phyloP scores from a whole-genome alignment of 179 eudicot genomes.

The Silene coronaria region DNA sequence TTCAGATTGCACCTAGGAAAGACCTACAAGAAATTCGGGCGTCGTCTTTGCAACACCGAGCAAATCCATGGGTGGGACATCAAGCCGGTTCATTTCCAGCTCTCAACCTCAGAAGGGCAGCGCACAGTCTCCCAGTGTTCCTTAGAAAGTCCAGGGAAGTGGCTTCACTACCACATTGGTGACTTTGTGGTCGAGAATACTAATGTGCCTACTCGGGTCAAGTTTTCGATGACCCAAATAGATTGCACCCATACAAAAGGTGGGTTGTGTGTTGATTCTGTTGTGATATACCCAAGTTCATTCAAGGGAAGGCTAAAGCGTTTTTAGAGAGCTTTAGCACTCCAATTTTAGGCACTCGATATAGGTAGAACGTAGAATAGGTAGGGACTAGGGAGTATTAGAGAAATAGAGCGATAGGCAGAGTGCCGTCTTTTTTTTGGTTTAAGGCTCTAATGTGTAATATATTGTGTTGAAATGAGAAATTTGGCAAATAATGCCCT shows the following conservation, averaged over 20 bases:
- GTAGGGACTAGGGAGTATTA: no score
- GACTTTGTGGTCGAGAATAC: conserved; percentile 55
- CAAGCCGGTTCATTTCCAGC: conserved; percentile 64
- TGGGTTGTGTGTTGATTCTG: conserved; percentile 73
- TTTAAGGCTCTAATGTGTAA: neutral
- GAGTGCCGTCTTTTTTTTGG: no score
- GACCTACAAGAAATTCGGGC: conserved; percentile 44
- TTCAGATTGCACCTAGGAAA: conserved; percentile 66
- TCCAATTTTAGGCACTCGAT: conserved; percentile 14
- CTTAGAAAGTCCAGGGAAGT: conserved; percentile 58
- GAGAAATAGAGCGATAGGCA: no score
- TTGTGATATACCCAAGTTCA: conserved; percentile 47
- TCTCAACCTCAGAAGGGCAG: conserved; percentile 63
- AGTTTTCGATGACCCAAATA: conserved; percentile 77
- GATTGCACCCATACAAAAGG: conserved; percentile 94
- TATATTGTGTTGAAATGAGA: neutral
- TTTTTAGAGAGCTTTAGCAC: conserved; percentile 33
- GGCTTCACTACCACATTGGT: conserved; percentile 67
- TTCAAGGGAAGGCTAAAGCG: conserved; percentile 49
- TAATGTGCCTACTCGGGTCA: conserved; percentile 33
- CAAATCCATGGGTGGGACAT: conserved; percentile 78
- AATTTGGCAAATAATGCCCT: neutral
- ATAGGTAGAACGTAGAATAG: conserved; percentile 20
- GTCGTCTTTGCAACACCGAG: conserved; percentile 44
- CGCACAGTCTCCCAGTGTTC: conserved; percentile 49